Evolutionary conservation across 2,329 filamentous ascomycete species (phyloP), one percentile per base, ranked within the genome.

Genomic region (Claviceps sp.): DNA sequence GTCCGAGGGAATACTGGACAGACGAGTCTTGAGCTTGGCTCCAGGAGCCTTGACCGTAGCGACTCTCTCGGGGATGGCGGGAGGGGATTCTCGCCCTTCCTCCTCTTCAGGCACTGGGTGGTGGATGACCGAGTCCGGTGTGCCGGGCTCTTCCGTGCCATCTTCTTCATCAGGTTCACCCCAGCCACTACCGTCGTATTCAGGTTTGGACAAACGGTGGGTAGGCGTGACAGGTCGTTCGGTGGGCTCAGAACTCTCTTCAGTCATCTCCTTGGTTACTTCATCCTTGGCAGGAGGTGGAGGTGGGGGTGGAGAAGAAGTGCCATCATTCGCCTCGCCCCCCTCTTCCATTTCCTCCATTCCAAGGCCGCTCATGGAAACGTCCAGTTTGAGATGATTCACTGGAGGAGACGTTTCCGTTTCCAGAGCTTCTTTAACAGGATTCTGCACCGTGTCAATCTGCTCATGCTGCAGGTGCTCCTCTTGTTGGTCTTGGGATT

Each of bases 1-100:
- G 65, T 97, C 91, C 1, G 88, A 84, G 1, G 89, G 90, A 0
- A 90, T 95, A 41, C 89, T 81, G 2, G 91, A 96, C 16, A 89
- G 82, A 38, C 91, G 80, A 0, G 90, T 93, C 74, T 95, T 96
- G 42, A 97, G 76, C 66, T 84, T 89, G 11, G 87, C 88, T 7
- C 89, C 87, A 22, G 86, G 83, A 8, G 89, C 86, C 66, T 91
- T 93, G 69, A 97, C 90, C 0, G 91, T 96, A 4, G 91, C 89
- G 47, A 88, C 72, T 47, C 82, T 80, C 60, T 95, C 89, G 1
- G 91, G 89, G 53, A 97, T 81, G 39, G 74, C 75, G 1, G 82
- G 81, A 2, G 82, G 81, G 0, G 81, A 79, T 46, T 80, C 75
- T 58, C 67, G 52, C 13, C 65, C 62, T 1, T 73, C 69, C 19